phyloP scores from a whole-genome alignment of 768 basidiomycete genomes.

The Termitomyces bulborhizus region DNA sequence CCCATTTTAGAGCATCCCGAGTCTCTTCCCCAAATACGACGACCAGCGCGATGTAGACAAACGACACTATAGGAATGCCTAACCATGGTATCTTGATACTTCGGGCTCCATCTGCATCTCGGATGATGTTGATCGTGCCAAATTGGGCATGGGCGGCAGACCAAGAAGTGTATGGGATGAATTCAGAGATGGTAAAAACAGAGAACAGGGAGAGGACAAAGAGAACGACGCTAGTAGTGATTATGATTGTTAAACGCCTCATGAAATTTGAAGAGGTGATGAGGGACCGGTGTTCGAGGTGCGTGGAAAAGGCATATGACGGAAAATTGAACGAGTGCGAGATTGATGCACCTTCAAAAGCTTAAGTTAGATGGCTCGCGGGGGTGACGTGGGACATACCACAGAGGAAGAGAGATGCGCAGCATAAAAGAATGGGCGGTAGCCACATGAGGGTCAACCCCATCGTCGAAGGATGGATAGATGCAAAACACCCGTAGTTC shows the following conservation, averaged over 20 bases:
- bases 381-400: constrained; percentile 23
- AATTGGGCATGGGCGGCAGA: constrained; percentile 37
- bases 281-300: constrained; percentile 35
- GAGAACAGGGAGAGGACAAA: constrained; percentile 32
- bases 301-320: constrained; percentile 20
- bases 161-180: constrained; percentile 41
- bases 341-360: constrained; percentile 24
- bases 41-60: constrained; percentile 30
- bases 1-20: constrained; percentile 30
- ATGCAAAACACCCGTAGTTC: constrained; percentile 49
- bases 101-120: constrained; percentile 16
- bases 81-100: constrained; percentile 32
- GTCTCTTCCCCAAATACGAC: constrained; percentile 33
- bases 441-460: constrained; percentile 39
- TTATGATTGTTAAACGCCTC: constrained; percentile 46
- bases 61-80: constrained; percentile 31
- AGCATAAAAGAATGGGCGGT: constrained; percentile 38
- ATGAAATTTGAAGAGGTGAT: constrained; percentile 45
- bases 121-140: constrained; percentile 27
- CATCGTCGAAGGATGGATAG: constrained; percentile 36
- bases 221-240: constrained; percentile 36
- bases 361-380: neutral
- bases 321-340: constrained; percentile 23
- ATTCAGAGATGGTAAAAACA: constrained; percentile 25
- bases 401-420: constrained; percentile 33